Evolutionary conservation across 177 flowering plant species (phyloP).

Genomic region (Vitis hybrid): DNA sequence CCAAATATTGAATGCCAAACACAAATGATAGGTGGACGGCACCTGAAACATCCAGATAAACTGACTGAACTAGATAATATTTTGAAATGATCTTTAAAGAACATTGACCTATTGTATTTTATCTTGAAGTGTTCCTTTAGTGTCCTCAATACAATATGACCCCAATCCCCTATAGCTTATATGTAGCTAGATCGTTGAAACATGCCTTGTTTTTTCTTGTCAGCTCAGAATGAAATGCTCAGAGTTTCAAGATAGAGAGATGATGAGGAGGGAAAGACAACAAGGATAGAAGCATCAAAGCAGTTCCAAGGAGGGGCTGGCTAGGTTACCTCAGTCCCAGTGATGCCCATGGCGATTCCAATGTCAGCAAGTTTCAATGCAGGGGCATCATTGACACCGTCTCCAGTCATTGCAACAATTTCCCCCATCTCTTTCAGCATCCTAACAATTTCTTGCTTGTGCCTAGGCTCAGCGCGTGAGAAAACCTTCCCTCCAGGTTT

Average conservation of each 20-base stretch:
- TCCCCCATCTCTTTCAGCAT: slow-evolving; percentile 80
- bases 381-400: slow-evolving; percentile 94
- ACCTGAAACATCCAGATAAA: too few species aligned
- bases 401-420: slow-evolving; percentile 93
- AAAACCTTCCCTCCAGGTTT: slow-evolving; percentile 76
- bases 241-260: too few species aligned
- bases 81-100: too few species aligned
- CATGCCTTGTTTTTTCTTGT: too few species aligned
- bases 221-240: neutral
- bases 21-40: too few species aligned
- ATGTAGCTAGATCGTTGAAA: too few species aligned
- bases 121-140: too few species aligned
- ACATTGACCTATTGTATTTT: too few species aligned
- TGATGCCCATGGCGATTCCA: slow-evolving; percentile 87
- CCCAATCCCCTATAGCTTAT: too few species aligned
- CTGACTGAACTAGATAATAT: too few species aligned
- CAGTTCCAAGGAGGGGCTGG: neutral
- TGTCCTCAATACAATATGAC: too few species aligned
- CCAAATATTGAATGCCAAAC: too few species aligned
- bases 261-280: neutral
- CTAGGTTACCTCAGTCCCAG: slow-evolving; percentile 78
- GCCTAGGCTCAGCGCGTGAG: slow-evolving; percentile 88
- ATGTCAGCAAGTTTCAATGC: slow-evolving; percentile 86
- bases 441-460: slow-evolving; percentile 87
- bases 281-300: neutral